phyloP scores from a whole-genome alignment of 2,329 filamentous ascomycete species.

The Hymenoscyphus fraxineus region DNA sequence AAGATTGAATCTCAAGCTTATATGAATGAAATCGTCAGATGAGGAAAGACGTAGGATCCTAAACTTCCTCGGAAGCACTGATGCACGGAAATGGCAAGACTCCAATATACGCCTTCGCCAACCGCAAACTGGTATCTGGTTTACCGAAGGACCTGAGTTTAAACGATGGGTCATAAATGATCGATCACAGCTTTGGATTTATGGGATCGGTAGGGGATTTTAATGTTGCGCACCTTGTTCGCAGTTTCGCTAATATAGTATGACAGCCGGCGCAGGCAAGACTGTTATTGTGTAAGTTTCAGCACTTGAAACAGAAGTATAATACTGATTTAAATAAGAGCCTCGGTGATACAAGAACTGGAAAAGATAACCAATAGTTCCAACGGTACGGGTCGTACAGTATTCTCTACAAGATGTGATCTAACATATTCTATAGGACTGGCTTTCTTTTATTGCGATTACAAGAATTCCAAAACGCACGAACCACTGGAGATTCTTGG shows the following conservation, averaged over 20 bases:
- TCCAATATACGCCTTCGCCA: slow-evolving; percentile 16
- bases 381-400: not conserved
- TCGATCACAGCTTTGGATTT: slow-evolving; percentile 20
- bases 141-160: slow-evolving; percentile 21
- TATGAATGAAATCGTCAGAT: slow-evolving; percentile 1
- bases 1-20: not conserved
- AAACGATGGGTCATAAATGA: slow-evolving; percentile 10
- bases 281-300: slow-evolving; percentile 17
- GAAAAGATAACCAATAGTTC: not conserved
- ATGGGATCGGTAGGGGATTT: slow-evolving; percentile 15
- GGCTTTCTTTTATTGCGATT: slow-evolving; percentile 34
- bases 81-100: slow-evolving; percentile 15
- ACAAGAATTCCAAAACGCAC: slow-evolving; percentile 26
- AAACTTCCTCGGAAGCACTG: slow-evolving; percentile 8
- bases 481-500: slow-evolving; percentile 25
- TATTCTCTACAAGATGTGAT: not conserved
- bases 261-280: slow-evolving; percentile 22
- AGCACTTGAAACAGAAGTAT: not conserved
- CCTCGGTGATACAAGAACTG: not conserved
- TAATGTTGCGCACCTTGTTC: not conserved
- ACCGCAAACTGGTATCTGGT: slow-evolving; percentile 23
- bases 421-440: slow-evolving; percentile 11
- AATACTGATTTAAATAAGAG: not conserved
- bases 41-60: slow-evolving; percentile 9
- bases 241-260: not conserved